These are phyloP conservation scores for Candida methanosorbosa DNA, from an alignment of 805 yeast species.

Conservation along the genomic window DNA sequence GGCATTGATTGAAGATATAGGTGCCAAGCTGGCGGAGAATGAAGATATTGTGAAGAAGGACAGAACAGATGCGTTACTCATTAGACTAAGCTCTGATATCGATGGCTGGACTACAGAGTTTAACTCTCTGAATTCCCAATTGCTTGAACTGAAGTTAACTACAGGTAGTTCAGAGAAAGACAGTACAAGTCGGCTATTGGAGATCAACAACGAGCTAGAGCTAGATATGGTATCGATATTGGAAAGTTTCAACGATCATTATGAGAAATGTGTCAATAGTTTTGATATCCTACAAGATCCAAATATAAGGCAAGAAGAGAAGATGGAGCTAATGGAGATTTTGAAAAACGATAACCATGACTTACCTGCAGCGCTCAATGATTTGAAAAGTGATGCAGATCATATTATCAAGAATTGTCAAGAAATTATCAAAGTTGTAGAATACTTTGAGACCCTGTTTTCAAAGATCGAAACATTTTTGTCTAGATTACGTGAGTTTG, in stretches of 20 bases:
- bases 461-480: slow-evolving; percentile 11
- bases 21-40: slow-evolving; percentile 18
- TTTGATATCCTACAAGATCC: slow-evolving; percentile 27
- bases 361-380: slow-evolving; percentile 44
- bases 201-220: slow-evolving; percentile 44
- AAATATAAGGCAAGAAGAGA: slow-evolving; percentile 18
- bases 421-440: slow-evolving; percentile 15
- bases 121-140: slow-evolving; percentile 16
- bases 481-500: slow-evolving; percentile 19
- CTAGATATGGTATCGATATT: slow-evolving; percentile 62
- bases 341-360: slow-evolving; percentile 45
- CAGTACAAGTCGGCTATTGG: slow-evolving; percentile 16
- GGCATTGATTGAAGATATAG: slow-evolving; percentile 23
- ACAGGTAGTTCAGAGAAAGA: slow-evolving; percentile 8
- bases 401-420: slow-evolving; percentile 20
- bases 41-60: slow-evolving; percentile 20
- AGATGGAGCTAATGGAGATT: slow-evolving; percentile 5
- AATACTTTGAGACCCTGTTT: slow-evolving; percentile 12
- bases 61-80: slow-evolving; percentile 18
- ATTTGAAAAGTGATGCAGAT: slow-evolving; percentile 30
- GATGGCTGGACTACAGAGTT: slow-evolving; percentile 16
- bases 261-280: slow-evolving; percentile 64
- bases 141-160: slow-evolving; percentile 13
- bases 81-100: slow-evolving; percentile 16
- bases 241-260: slow-evolving; percentile 70